Conservation (phyloP, 768 basidiomycete genomes). For the Mycena haematopus region DNA sequence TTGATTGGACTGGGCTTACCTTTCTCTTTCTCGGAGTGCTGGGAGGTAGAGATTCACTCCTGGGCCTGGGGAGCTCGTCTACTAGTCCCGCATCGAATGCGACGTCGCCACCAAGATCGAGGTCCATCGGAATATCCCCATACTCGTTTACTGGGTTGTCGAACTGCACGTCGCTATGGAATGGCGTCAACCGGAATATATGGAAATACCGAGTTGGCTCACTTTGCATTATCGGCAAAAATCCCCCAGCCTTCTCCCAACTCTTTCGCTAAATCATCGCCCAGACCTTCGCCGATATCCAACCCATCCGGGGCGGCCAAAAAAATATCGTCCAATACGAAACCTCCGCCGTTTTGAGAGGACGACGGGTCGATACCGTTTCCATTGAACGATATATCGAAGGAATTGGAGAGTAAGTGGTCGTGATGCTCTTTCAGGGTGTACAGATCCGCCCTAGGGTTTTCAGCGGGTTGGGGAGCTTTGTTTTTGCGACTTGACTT, state of each 20-base stretch:
- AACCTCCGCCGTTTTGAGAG: slow-evolving; percentile 57
- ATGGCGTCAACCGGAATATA: not conserved
- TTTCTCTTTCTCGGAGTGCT: slow-evolving; percentile 31
- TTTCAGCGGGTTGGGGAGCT: slow-evolving; percentile 45
- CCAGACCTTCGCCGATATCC: slow-evolving; percentile 65
- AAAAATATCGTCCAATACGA: slow-evolving; percentile 60
- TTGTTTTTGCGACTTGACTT: slow-evolving; percentile 35
- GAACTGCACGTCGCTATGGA: slow-evolving; percentile 13
- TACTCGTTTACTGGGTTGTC: slow-evolving; percentile 28
- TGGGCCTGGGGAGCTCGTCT: slow-evolving; percentile 1
- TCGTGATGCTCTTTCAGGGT: slow-evolving; percentile 78
- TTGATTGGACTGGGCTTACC: slow-evolving; percentile 5
- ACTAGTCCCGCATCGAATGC: slow-evolving; percentile 12
- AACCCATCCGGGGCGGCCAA: slow-evolving; percentile 59
- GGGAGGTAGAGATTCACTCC: slow-evolving; percentile 10
- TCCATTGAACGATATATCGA: slow-evolving; percentile 63
- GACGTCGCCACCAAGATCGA: slow-evolving; percentile 33
- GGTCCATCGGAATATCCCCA: slow-evolving; percentile 36
- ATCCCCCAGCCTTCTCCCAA: slow-evolving; percentile 74
- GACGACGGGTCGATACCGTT: slow-evolving; percentile 53
- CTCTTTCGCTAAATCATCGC: slow-evolving; percentile 78
- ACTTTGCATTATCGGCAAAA: slow-evolving; percentile 37
- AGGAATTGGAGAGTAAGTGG: slow-evolving; percentile 68
- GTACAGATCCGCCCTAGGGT: slow-evolving; percentile 57
- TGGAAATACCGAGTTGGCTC: not conserved